These are phyloP conservation scores for Apiotrichum gamsii DNA, from an alignment of 1,284 basidiomycete species.

Conservation along the genomic window DNA sequence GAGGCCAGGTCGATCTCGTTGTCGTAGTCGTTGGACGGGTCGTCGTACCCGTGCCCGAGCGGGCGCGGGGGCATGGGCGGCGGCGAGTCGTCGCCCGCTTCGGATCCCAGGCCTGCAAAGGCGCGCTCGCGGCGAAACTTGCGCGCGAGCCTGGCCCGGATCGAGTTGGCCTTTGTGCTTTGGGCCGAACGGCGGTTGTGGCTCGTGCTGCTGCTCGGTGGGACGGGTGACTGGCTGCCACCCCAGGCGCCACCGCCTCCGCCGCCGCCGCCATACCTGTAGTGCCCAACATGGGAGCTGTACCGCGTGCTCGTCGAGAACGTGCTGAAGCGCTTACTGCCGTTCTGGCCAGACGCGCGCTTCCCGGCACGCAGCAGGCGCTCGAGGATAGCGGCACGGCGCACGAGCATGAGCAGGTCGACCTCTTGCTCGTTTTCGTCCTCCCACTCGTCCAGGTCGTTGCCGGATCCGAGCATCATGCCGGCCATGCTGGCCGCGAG, in stretches of 20 bases:
- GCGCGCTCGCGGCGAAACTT: background rate
- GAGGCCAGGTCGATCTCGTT: conserved; percentile 6
- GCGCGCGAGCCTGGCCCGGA: too few relatives aligned
- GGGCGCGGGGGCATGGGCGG: background rate
- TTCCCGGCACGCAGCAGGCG: conserved; percentile 33
- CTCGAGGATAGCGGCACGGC: conserved; percentile 36
- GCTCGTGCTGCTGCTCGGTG: background rate
- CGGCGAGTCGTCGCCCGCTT: conserved; percentile 3
- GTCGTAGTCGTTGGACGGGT: background rate
- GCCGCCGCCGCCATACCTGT: background rate
- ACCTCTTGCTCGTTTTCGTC: conserved; percentile 25
- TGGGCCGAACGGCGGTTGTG: conserved; percentile 1
- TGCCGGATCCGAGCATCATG: too few relatives aligned
- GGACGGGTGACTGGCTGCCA: background rate
- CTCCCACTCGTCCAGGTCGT: conserved; percentile 3
- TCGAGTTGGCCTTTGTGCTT: too few relatives aligned
- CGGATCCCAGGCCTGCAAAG: conserved; percentile 4
- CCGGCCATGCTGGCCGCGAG: too few relatives aligned
- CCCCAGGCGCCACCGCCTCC: background rate
- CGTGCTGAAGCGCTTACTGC: conserved; percentile 4
- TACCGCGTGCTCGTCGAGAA: conserved; percentile 3
- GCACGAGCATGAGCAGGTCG: conserved; percentile 29
- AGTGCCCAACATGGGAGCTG: background rate
- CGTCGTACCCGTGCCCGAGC: background rate
- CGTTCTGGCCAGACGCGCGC: conserved; percentile 18